Evolutionary conservation across 495 filamentous ascomycete genomes (phyloP), one percentile per base, ranked within the genome.

Genomic region (Xylaria intraflava): DNA sequence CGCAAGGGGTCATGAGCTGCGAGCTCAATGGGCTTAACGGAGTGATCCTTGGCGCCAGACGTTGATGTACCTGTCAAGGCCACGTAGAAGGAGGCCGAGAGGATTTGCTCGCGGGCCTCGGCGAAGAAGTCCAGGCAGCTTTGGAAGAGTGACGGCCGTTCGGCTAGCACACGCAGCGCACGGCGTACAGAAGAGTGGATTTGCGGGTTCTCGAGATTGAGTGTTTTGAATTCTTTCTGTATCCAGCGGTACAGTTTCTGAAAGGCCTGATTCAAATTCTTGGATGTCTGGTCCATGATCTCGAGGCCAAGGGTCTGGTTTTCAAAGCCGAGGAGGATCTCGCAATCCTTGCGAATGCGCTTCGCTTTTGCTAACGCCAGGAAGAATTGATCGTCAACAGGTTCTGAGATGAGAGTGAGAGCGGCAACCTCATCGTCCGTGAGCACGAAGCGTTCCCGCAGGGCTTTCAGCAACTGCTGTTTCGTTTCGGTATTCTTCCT

Each of bases 191-290:
- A 80, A 26, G 87, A 80, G 61, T 85, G 91, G 58, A 98, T 90
- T 53, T 95, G 90, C 3, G 92, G 92, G 63, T 90, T 95, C 65
- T 97, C 94, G 11, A 99, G 78, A 65, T 96, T 94, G 41, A 97
- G 69, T 1, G 85, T 83, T 66, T 91, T 92, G 73, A 98, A 90
- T 62, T 97, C 91, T 29, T 85, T 82, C 67, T 96, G 90, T 8
- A 95, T 85, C 94, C 94, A 97, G 55, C 84, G 80, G 67, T 92
- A 95, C 9, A 97, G 76, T 67, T 96, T 97, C 68, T 97, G 92
- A 64, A 94, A 97, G 11, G 87, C 92, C 11, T 78, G 78, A 65
- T 95, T 93, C n/a, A 99, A 79, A 35, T 88, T 82, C 50, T 85
- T 84, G 11, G 89, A 87, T 51, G 84, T 89, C 69, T 90, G 81